Conservation (phyloP, 2,329 filamentous ascomycete genomes). For the Aspergillus quadrilineatus region DNA sequence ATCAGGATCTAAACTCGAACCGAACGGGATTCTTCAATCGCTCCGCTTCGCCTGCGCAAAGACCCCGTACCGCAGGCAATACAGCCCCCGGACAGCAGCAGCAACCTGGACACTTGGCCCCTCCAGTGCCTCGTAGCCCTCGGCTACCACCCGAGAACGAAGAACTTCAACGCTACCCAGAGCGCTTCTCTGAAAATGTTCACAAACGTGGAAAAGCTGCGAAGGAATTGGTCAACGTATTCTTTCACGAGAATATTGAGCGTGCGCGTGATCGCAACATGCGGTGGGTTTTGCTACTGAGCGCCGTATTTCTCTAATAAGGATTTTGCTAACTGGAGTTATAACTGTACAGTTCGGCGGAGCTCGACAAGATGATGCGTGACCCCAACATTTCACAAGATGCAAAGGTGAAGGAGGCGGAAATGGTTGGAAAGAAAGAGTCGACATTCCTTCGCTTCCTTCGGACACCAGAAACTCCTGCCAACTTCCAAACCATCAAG, state of each 20-base stretch:
- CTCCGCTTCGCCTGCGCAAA: slow-evolving; percentile 68
- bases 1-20: slow-evolving; percentile 82
- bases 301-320: no score
- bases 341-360: slow-evolving; percentile 67
- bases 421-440: slow-evolving; percentile 81
- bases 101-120: slow-evolving; percentile 68
- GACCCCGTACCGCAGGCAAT: slow-evolving; percentile 77
- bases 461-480: slow-evolving; percentile 85
- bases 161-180: slow-evolving; percentile 75
- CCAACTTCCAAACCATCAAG: slow-evolving; percentile 95
- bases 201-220: slow-evolving; percentile 69
- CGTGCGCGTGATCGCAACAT: slow-evolving; percentile 92
- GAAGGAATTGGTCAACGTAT: slow-evolving; percentile 67
- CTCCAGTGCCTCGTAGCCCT: slow-evolving; percentile 62
- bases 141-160: slow-evolving; percentile 60
- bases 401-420: slow-evolving; percentile 80
- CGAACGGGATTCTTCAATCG: slow-evolving; percentile 68
- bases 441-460: slow-evolving; percentile 91
- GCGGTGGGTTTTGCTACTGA: slow-evolving; percentile 60
- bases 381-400: slow-evolving; percentile 72
- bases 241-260: slow-evolving; percentile 99
- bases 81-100: slow-evolving; percentile 53
- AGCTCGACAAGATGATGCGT: slow-evolving; percentile 81
- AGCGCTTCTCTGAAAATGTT: slow-evolving; percentile 84
- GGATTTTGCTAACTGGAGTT: slow-evolving; percentile 1